phyloP scores from a whole-genome alignment of 2,329 filamentous ascomycete genomes.

The Plectosphaerella cucumerina region DNA sequence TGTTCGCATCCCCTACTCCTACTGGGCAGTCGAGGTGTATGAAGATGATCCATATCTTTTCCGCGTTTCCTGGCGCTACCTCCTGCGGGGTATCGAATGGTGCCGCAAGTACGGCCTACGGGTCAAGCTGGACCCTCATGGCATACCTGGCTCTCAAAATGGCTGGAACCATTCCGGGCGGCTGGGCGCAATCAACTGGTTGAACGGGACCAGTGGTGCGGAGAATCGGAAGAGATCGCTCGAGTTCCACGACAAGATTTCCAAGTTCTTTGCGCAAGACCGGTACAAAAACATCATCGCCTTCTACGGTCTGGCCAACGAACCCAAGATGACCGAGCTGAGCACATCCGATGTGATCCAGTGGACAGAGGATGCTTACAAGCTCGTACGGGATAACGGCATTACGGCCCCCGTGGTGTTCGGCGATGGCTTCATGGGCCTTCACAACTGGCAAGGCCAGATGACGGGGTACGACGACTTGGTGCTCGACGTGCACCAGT shows the following conservation, averaged over 20 bases:
- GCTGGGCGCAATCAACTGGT: slow-evolving; percentile 77
- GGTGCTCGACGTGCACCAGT: slow-evolving; percentile 95
- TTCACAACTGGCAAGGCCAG: slow-evolving; percentile 84
- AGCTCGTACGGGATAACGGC: slow-evolving; percentile 72
- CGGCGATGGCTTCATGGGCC: slow-evolving; percentile 90
- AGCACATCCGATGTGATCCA: slow-evolving; percentile 61
- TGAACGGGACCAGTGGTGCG: slow-evolving; percentile 82
- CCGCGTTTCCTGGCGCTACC: slow-evolving; percentile 86
- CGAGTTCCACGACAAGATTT: slow-evolving; percentile 81
- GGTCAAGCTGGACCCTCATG: slow-evolving; percentile 90
- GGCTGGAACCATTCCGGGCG: slow-evolving; percentile 96
- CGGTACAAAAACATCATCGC: slow-evolving; percentile 89
- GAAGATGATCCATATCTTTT: slow-evolving; percentile 90
- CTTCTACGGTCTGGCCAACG: slow-evolving; percentile 93
- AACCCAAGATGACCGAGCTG: slow-evolving; percentile 81
- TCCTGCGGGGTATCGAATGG: slow-evolving; percentile 90
- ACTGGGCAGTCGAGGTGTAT: slow-evolving; percentile 89
- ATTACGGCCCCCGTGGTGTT: slow-evolving; percentile 72
- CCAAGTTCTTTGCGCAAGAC: slow-evolving; percentile 87
- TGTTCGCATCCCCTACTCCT: slow-evolving; percentile 91
- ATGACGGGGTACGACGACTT: slow-evolving; percentile 68
- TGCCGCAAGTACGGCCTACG: slow-evolving; percentile 87
- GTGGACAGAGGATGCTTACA: slow-evolving; percentile 76
- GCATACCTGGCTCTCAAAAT: slow-evolving; percentile 88
- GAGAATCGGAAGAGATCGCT: slow-evolving; percentile 77